Conservation (phyloP, 1,284 basidiomycete species). For the Trichosporon faecale region DNA sequence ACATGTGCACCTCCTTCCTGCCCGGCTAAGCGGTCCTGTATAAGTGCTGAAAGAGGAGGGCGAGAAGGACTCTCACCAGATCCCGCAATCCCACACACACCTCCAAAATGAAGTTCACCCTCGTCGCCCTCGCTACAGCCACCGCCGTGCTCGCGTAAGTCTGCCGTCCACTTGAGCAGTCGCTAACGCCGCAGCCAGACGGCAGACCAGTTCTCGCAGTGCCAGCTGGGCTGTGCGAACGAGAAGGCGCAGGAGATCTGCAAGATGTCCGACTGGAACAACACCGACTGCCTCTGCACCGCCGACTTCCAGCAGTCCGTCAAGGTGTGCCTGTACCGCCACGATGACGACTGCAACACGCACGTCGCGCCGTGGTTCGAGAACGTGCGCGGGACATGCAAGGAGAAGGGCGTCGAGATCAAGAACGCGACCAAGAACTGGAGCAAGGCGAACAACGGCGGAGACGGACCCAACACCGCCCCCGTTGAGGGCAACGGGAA, state of each 20-base stretch:
- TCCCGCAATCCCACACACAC: background rate
- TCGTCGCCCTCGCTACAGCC: constrained; percentile 3
- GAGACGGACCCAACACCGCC: background rate
- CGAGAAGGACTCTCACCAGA: too few species aligned
- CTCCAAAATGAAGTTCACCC: constrained; percentile 12
- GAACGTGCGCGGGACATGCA: background rate
- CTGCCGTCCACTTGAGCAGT: too few species aligned
- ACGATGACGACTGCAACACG: constrained; percentile 11
- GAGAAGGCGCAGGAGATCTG: background rate
- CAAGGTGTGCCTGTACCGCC: constrained; percentile 14
- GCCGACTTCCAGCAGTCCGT: constrained; percentile 11
- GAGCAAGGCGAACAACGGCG: background rate
- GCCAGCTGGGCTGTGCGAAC: background rate
- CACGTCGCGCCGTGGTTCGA: constrained; percentile 12
- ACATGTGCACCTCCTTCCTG: background rate
- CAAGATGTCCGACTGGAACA: constrained; percentile 1
- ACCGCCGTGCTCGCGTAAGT: background rate
- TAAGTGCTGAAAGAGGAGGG: background rate
- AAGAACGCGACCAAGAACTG: constrained; percentile 1
- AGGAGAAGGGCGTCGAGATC: constrained; percentile 3
- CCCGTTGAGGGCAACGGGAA: background rate
- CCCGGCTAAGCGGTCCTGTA: background rate
- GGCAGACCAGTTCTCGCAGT: background rate
- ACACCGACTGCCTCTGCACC: constrained; percentile 12
- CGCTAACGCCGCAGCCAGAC: background rate